phyloP scores from a whole-genome alignment of 495 filamentous ascomycete species.

The Hyphodiscus hymeniophilus region DNA sequence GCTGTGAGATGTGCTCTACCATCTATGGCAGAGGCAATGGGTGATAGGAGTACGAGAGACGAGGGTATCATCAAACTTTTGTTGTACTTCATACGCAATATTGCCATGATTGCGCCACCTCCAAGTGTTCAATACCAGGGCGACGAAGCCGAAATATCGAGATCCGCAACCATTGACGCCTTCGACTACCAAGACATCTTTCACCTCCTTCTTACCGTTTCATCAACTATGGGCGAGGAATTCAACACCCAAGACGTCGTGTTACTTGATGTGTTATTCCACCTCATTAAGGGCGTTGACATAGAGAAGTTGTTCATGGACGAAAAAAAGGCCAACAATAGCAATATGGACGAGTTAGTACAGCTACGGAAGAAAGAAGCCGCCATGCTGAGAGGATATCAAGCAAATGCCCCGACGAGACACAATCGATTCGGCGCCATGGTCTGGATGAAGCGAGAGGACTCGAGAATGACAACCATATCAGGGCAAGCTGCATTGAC shows the following conservation, averaged over 20 bases:
- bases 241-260: constrained; percentile 82
- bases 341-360: constrained; percentile 64
- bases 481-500: constrained; percentile 75
- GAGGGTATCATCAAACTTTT: constrained; percentile 91
- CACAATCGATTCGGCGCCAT: constrained; percentile 96
- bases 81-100: constrained; percentile 81
- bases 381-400: constrained; percentile 67
- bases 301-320: constrained; percentile 79
- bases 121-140: constrained; percentile 44
- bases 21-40: constrained; percentile 69
- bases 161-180: constrained; percentile 79
- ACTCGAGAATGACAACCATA: constrained; percentile 71
- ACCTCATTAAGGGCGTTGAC: constrained; percentile 85
- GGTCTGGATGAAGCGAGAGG: constrained; percentile 90
- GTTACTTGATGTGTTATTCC: constrained; percentile 83
- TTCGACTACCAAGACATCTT: constrained; percentile 89
- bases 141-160: constrained; percentile 81
- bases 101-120: constrained; percentile 73
- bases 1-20: constrained; percentile 76
- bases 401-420: constrained; percentile 71
- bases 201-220: constrained; percentile 71
- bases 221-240: constrained; percentile 86
- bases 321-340: constrained; percentile 55
- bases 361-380: constrained; percentile 70
- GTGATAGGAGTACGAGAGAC: constrained; percentile 70